Base-by-base conservation (phyloP, 2,329 filamentous ascomycete species). In the Fusarium sulawesiense region DNA sequence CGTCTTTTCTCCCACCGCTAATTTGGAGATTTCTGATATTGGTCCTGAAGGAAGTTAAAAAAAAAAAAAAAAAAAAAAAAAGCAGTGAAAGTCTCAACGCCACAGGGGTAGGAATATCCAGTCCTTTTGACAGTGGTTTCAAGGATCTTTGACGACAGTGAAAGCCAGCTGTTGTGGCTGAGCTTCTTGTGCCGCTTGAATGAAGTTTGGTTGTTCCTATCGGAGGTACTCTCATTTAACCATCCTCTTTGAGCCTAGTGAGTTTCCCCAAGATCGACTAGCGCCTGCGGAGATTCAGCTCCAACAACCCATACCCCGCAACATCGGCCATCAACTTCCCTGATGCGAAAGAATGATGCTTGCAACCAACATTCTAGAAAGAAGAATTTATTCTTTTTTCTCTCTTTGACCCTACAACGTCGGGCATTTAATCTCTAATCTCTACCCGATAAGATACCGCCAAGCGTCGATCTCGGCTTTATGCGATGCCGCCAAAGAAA, bases 401-500 rank as follows among this genome's bases (percentile, higher is more conserved):
- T 16, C n/a, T n/a, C n/a, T n/a, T n/a, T 37, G 27, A 58, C 32
- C 29, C 12, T 21, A 29, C 14, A 21, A 16, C 14, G 34, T 7
- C 9, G 14, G 8, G 9, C 29, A 12, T 13, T 32, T 10, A 18
- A 8, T 59, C 10, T 5, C 9, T 10, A 40, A 21, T n/a, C 13
- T 20, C 13, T 45, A 23, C 23, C 11, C 11, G n/a, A 16, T 25
- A 10, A 18, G 9, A 23, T 29, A 34, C 32, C 45, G 56, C 20
- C 9, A 14, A 53, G 45, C 18, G 66, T 60, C 57, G 63, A 68
- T 71, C 67, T 25, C 27, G 21, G 60, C 7, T n/a, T 4, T 8
- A 41, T 62, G 53, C 50, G 29, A 75, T 75, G 73, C 66, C 72
- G 13, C 71, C 68, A 8, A 75, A 72, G 54, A 75, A 75, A 65